These are phyloP conservation scores for Alternaria angustiovoidea DNA, from an alignment of 2,329 filamentous ascomycete species.

Conservation along the genomic window DNA sequence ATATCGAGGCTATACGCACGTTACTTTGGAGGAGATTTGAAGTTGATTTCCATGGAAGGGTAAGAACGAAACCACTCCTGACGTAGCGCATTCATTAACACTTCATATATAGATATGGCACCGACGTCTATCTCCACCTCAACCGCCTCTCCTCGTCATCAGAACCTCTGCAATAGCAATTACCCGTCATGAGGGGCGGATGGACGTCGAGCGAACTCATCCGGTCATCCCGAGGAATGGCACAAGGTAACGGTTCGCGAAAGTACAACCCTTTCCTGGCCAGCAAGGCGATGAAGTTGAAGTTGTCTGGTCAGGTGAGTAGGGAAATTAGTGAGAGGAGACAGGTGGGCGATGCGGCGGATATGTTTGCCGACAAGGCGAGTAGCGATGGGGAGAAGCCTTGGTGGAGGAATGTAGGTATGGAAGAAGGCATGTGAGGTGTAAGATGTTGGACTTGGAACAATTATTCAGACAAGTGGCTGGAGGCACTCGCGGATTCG, in stretches of 20 bases:
- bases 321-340: conserved; percentile 82
- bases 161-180: conserved; percentile 91
- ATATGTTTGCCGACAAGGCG: conserved; percentile 64
- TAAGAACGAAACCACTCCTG: conserved; percentile 57
- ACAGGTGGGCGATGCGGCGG: conserved; percentile 89
- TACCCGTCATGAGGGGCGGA: conserved; percentile 86
- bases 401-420: conserved; percentile 61
- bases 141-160: conserved; percentile 95
- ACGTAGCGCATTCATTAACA: conserved; percentile 24
- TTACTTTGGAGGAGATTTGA: conserved; percentile 97
- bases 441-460: neutral
- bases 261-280: conserved; percentile 46
- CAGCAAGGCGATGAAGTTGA: conserved; percentile 68
- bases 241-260: conserved; percentile 49
- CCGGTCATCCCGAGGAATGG: conserved; percentile 65
- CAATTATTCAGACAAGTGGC: neutral
- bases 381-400: conserved; percentile 31
- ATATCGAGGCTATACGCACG: conserved; percentile 93
- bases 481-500: neutral
- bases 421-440: conserved; percentile 57
- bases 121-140: conserved; percentile 96
- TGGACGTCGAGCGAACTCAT: conserved; percentile 53
- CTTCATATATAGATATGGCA: conserved; percentile 76
- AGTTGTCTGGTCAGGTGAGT: conserved; percentile 63
- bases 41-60: conserved; percentile 99